Percentiles rank a stretch among this genome's conserved stretches.
phyloP scores from a whole-genome alignment of 192 early-diverging fungal genomes.

The Rhizophagus sp. region DNA sequence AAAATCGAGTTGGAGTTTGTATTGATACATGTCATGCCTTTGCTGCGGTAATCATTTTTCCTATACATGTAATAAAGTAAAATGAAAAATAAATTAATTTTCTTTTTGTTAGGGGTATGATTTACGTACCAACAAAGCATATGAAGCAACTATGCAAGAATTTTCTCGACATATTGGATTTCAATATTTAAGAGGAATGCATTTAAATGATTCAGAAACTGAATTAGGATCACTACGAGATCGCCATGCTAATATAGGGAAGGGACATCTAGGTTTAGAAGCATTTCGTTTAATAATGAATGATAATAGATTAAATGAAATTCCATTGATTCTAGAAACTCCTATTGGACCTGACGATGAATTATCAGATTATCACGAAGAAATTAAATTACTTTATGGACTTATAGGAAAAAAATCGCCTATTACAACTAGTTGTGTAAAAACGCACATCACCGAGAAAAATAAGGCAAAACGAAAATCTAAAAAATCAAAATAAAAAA shows the following conservation, averaged over 20 bases:
- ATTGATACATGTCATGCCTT: slow-evolving; percentile 62
- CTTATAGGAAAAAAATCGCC: slow-evolving; percentile 9
- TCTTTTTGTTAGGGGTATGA: slow-evolving; percentile 48
- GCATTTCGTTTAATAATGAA: slow-evolving; percentile 56
- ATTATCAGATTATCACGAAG: slow-evolving; percentile 29
- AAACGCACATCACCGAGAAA: not conserved
- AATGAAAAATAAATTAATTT: not conserved
- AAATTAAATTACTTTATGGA: slow-evolving; percentile 27
- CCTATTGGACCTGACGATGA: slow-evolving; percentile 35
- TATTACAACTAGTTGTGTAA: not conserved
- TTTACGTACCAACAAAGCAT: slow-evolving; percentile 46
- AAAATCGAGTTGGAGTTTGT: slow-evolving; percentile 57
- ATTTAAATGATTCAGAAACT: slow-evolving; percentile 55
- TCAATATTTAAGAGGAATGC: slow-evolving; percentile 51
- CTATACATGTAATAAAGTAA: no score
- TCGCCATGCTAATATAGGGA: slow-evolving; percentile 56
- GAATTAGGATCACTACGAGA: slow-evolving; percentile 47
- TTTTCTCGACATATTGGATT: slow-evolving; percentile 49
- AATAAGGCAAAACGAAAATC: no score
- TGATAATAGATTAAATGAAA: slow-evolving; percentile 49
- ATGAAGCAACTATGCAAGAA: slow-evolving; percentile 43
- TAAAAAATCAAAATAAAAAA: no score
- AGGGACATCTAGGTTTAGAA: slow-evolving; percentile 54
- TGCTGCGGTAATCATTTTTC: slow-evolving; percentile 37
- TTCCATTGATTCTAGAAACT: slow-evolving; percentile 57